Percentiles rank a stretch among this genome's conserved stretches.
Conservation (phyloP, 345 rosid species). For the Citrus unshiu region DNA sequence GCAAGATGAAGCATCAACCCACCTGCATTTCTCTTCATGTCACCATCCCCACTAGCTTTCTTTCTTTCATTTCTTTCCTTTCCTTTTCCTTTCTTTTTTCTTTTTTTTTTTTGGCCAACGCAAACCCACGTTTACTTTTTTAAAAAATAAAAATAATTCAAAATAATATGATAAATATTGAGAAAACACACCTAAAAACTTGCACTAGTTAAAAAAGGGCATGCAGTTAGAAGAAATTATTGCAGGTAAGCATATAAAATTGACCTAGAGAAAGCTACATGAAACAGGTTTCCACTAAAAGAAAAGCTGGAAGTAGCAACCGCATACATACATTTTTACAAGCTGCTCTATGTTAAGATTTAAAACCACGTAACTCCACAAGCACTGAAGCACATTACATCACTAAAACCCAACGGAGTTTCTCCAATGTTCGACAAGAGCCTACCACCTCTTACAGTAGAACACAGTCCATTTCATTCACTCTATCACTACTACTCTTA, state of each 20-base stretch:
- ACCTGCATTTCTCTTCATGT: background rate
- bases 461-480: constrained; percentile 1
- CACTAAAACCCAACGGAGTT: constrained; percentile 17
- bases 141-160: background rate
- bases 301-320: constrained; percentile 3
- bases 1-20: background rate
- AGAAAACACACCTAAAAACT: too few species aligned
- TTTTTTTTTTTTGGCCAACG: background rate
- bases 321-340: constrained; percentile 10
- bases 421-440: background rate
- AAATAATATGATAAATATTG: background rate
- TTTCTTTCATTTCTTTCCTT: background rate
- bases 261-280: constrained; percentile 13
- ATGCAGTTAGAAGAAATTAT: constrained; percentile 4
- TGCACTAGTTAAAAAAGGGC: background rate
- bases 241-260: background rate
- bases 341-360: constrained; percentile 15
- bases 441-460: background rate
- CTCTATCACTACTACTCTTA: constrained; percentile 4
- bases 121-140: background rate
- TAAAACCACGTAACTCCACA: constrained; percentile 19
- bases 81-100: background rate
- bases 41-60: too few species aligned
- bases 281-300: constrained; percentile 4
- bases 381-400: constrained; percentile 14